These are phyloP conservation scores for Drechslerella stenobrocha DNA, from an alignment of 2,329 filamentous ascomycete species.

Conservation along the genomic window DNA sequence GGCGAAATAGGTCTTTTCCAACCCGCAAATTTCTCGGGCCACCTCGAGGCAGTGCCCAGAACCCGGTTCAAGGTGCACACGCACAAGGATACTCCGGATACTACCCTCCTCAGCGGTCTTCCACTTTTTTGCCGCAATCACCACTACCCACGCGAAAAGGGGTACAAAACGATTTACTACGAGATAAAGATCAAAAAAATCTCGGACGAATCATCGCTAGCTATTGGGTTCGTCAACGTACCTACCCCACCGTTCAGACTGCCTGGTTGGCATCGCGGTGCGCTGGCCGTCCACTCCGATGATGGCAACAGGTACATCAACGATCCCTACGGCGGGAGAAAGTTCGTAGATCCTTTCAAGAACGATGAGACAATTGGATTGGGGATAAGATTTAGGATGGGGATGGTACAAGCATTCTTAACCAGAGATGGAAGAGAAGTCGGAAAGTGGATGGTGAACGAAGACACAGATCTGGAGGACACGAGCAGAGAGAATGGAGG, in stretches of 20 bases:
- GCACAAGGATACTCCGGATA: constrained; percentile 58
- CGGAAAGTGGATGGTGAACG: constrained; percentile 72
- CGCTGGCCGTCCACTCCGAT: constrained; percentile 75
- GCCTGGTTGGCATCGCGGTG: constrained; percentile 78
- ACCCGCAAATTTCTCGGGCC: constrained; percentile 60
- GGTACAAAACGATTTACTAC: constrained; percentile 68
- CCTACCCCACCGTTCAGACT: constrained; percentile 77
- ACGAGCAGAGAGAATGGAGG: constrained; percentile 17
- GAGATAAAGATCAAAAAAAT: constrained; percentile 65
- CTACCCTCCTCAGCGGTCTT: constrained; percentile 68
- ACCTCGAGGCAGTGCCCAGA: constrained; percentile 58
- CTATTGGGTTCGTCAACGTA: constrained; percentile 70
- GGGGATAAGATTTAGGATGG: constrained; percentile 65
- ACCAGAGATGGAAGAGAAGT: constrained; percentile 67
- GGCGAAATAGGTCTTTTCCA: constrained; percentile 63
- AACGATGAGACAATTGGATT: constrained; percentile 70
- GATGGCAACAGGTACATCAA: constrained; percentile 77
- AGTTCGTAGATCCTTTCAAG: constrained; percentile 68
- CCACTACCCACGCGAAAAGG: constrained; percentile 63
- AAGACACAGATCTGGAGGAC: constrained; percentile 66
- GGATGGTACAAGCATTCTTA: constrained; percentile 65
- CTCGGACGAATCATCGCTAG: constrained; percentile 61
- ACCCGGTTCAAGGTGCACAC: constrained; percentile 57
- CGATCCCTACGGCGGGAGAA: constrained; percentile 71
- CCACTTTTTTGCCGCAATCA: constrained; percentile 67